These are phyloP conservation scores for Geotrichum candidum DNA, from an alignment of 1,139 yeast species.

Conservation along the genomic window DNA sequence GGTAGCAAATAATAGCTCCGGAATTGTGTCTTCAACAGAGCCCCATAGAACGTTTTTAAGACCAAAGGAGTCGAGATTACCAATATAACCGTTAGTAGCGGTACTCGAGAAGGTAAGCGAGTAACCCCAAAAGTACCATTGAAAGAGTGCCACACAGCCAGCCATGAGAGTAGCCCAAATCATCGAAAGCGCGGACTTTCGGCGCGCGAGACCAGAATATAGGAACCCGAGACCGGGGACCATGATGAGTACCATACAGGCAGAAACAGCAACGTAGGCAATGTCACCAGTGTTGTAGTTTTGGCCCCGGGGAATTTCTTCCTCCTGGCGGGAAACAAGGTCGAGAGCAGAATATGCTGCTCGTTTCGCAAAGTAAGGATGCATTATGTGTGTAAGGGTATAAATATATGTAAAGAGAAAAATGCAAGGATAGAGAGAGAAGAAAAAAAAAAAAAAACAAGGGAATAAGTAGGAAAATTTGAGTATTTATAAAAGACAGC, in stretches of 20 bases:
- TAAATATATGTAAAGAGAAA: neutral
- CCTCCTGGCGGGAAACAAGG: conserved; percentile 2
- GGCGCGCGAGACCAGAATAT: conserved; percentile 86
- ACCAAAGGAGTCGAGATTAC: conserved; percentile 77
- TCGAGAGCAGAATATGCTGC: neutral
- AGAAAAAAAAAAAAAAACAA: conserved; percentile 1
- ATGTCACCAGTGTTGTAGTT: conserved; percentile 48
- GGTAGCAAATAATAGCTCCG: conserved; percentile 76
- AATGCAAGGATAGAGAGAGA: neutral
- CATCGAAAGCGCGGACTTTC: conserved; percentile 85
- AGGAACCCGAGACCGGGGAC: conserved; percentile 91
- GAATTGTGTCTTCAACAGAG: conserved; percentile 47
- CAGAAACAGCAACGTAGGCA: conserved; percentile 44
- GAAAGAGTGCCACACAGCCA: conserved; percentile 72
- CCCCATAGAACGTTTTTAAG: conserved; percentile 63
- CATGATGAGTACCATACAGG: conserved; percentile 85
- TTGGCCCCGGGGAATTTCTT: neutral
- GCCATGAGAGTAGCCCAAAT: conserved; percentile 78
- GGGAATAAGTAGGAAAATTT: neutral
- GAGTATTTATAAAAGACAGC: neutral
- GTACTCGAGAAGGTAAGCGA: conserved; percentile 76
- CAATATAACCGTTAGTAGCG: conserved; percentile 78
- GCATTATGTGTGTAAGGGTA: neutral
- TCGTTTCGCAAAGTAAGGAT: conserved; percentile 2
- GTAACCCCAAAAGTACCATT: conserved; percentile 98